A percentile compares a stretch with the other conserved stretches of the same genome.
Conservation (phyloP, 225 moss, liverwort and hornwort genomes). For the Marchantia paleacea region DNA sequence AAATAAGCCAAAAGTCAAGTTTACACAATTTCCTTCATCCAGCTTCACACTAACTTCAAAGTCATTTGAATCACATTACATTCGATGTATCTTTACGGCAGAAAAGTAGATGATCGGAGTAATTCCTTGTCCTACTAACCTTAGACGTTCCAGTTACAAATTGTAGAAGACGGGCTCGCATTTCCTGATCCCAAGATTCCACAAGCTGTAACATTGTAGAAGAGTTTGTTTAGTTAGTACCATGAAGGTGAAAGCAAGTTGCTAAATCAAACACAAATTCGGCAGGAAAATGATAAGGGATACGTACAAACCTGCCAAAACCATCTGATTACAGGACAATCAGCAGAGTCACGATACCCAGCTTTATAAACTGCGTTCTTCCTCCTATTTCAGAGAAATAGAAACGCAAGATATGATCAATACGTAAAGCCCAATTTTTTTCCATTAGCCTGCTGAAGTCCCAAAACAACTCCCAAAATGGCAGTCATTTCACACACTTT, state of each 20-base stretch:
- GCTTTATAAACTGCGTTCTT: slow-evolving; percentile 98
- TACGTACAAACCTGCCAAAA: slow-evolving; percentile 79
- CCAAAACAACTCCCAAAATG: background rate
- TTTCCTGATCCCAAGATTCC: slow-evolving; percentile 99
- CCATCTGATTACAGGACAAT: slow-evolving; percentile 96
- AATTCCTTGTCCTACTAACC: slow-evolving; percentile 33
- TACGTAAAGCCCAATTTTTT: background rate
- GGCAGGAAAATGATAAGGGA: background rate
- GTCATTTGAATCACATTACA: too few species aligned
- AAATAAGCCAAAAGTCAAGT: too few species aligned
- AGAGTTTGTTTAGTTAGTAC: background rate
- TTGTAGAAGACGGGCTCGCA: slow-evolving; percentile 93
- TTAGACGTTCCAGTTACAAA: slow-evolving; percentile 99
- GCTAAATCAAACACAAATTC: background rate
- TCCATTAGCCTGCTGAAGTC: background rate
- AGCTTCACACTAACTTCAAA: too few species aligned
- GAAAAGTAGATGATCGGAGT: too few species aligned
- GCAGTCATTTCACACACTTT: background rate
- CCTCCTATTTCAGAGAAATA: slow-evolving; percentile 55
- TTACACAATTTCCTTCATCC: too few species aligned
- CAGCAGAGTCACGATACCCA: slow-evolving; percentile 81
- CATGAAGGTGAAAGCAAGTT: background rate
- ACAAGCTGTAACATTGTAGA: slow-evolving; percentile 57
- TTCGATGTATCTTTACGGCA: too few species aligned
- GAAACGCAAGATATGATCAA: background rate